A percentile compares a stretch with the other conserved stretches of the same genome.
Evolutionary conservation across 345 rosid genomes (phyloP).

Genomic region (Xanthoceras sorbifolium): DNA sequence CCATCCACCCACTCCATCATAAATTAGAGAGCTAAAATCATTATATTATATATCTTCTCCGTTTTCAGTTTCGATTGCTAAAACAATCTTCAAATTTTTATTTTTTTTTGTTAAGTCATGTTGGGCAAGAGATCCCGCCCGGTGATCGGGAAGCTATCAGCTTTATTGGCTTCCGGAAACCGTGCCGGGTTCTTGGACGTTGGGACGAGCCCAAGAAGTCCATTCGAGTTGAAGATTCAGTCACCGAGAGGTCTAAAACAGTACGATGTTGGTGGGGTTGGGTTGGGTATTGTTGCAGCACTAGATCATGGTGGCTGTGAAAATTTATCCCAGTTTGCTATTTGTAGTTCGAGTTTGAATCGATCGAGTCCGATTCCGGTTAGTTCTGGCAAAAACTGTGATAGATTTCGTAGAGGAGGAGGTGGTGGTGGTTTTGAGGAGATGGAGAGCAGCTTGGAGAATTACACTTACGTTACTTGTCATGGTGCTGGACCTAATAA

Average conservation of each 20-base stretch:
- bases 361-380: slow-evolving; percentile 43
- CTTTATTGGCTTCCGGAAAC: slow-evolving; percentile 60
- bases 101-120: slow-evolving; percentile 34
- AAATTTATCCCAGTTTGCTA: slow-evolving; percentile 31
- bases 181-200: slow-evolving; percentile 38
- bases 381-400: slow-evolving; percentile 26
- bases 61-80: background rate
- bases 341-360: slow-evolving; percentile 27
- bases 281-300: slow-evolving; percentile 78
- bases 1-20: slow-evolving; percentile 56
- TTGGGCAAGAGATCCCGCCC: slow-evolving; percentile 66
- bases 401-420: background rate
- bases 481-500: slow-evolving; percentile 45
- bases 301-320: slow-evolving; percentile 42
- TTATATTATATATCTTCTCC: background rate
- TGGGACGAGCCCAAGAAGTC: slow-evolving; percentile 64
- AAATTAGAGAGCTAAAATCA: background rate
- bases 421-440: slow-evolving; percentile 24
- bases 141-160: slow-evolving; percentile 70
- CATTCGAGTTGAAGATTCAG: slow-evolving; percentile 58
- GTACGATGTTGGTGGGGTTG: slow-evolving; percentile 64
- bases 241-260: slow-evolving; percentile 62
- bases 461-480: slow-evolving; percentile 63
- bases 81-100: background rate
- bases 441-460: slow-evolving; percentile 56